Percentiles rank a stretch among this genome's conserved stretches.
These are phyloP conservation scores for Delphinella strobiligena DNA, from an alignment of 2,329 filamentous ascomycete genomes.

Conservation along the genomic window DNA sequence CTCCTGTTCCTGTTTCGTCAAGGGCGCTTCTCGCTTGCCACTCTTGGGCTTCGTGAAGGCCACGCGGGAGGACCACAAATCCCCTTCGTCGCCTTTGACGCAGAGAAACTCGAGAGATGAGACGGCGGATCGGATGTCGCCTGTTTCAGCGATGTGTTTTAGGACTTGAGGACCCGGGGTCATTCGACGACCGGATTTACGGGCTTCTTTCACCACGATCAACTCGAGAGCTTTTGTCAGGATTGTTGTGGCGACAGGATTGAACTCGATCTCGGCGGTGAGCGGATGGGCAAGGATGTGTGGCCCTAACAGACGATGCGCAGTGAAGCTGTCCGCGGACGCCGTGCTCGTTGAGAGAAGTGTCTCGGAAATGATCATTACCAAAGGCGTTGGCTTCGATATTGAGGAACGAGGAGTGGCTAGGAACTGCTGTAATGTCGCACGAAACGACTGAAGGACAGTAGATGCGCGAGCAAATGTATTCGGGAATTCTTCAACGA, in stretches of 20 bases:
- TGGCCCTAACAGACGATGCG: constrained; percentile 75
- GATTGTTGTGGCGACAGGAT: constrained; percentile 75
- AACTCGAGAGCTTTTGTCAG: constrained; percentile 74
- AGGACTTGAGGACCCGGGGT: constrained; percentile 71
- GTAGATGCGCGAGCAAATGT: constrained; percentile 33
- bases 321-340: constrained; percentile 82
- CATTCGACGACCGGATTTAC: constrained; percentile 59
- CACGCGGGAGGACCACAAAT: constrained; percentile 64
- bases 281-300: constrained; percentile 74
- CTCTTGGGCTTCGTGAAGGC: constrained; percentile 59
- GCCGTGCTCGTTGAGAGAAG: constrained; percentile 74
- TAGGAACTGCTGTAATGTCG: constrained; percentile 63
- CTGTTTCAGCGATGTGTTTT: constrained; percentile 69
- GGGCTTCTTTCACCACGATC: constrained; percentile 73
- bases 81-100: constrained; percentile 62
- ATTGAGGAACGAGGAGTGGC: constrained; percentile 31
- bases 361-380: constrained; percentile 88
- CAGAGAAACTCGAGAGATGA: constrained; percentile 89
- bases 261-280: constrained; percentile 78
- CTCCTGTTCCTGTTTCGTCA: constrained; percentile 69
- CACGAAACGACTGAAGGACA: constrained; percentile 47
- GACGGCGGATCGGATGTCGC: constrained; percentile 86
- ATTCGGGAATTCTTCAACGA: constrained; percentile 40
- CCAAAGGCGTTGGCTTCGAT: constrained; percentile 31
- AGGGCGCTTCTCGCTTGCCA: constrained; percentile 41